Evolutionary conservation across 2,329 filamentous ascomycete species (phyloP).

Genomic region (Tolypocladium cylindrosporum): DNA sequence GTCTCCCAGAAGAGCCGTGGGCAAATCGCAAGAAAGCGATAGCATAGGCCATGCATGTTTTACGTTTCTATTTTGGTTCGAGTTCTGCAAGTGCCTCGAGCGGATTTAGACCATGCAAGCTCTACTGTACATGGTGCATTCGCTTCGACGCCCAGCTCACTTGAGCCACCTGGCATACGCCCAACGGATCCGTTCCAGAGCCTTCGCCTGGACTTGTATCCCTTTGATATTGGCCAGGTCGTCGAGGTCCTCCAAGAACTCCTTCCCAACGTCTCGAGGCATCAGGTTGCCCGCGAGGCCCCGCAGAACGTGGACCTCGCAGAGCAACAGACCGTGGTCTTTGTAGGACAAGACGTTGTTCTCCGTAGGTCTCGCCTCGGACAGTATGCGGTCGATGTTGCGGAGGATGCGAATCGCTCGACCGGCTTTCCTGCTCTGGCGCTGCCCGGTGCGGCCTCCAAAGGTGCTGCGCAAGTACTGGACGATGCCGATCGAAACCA

Average conservation of each 20-base stretch:
- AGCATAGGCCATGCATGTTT: neutral
- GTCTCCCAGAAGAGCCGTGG: neutral
- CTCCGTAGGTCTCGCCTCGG: constrained; percentile 56
- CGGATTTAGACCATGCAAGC: neutral
- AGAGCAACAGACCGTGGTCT: constrained; percentile 82
- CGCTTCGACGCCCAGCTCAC: constrained; percentile 10
- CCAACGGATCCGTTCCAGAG: constrained; percentile 80
- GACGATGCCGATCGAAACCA: constrained; percentile 67
- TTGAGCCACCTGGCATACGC: constrained; percentile 71
- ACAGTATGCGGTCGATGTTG: constrained; percentile 77
- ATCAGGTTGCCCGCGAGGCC: constrained; percentile 51
- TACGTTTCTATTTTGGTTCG: neutral
- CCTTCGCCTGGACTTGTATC: constrained; percentile 65
- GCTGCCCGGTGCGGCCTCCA: constrained; percentile 59
- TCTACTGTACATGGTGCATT: neutral
- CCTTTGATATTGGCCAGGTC: constrained; percentile 79
- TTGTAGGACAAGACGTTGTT: constrained; percentile 77
- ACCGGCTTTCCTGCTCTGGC: constrained; percentile 53
- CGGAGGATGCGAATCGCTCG: constrained; percentile 69
- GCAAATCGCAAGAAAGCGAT: neutral
- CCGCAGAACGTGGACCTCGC: constrained; percentile 78
- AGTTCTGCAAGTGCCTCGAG: neutral
- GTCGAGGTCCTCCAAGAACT: constrained; percentile 81
- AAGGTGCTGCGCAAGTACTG: constrained; percentile 64
- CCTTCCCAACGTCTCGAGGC: constrained; percentile 64